Evolutionary conservation across 495 filamentous ascomycete genomes (phyloP).

Genomic region (Tuber calosporum): DNA sequence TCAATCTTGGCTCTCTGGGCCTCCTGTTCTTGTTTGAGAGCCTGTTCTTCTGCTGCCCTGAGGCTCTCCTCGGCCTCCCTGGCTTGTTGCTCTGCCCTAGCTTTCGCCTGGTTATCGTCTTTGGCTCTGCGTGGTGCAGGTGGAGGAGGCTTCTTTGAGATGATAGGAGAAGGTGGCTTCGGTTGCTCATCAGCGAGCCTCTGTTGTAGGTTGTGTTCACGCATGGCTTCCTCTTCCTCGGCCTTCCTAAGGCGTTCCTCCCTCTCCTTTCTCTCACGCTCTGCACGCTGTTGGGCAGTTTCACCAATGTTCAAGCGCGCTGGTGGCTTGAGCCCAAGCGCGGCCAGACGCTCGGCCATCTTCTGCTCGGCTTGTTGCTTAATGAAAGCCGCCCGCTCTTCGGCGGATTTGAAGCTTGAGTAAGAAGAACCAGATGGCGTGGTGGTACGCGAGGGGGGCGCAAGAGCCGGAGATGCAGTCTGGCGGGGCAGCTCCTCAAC

Average conservation of each 20-base stretch:
- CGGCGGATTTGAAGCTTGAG: conserved; percentile 75
- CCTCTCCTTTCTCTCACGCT: conserved; percentile 79
- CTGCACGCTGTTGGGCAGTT: conserved; percentile 70
- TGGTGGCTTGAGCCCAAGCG: conserved; percentile 78
- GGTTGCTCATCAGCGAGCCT: conserved; percentile 77
- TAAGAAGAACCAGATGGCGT: conserved; percentile 50
- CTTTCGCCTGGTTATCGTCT: conserved; percentile 52
- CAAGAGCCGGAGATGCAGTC: conserved; percentile 42
- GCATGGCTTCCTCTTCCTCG: conserved; percentile 88
- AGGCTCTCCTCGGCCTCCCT: conserved; percentile 52
- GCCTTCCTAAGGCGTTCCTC: conserved; percentile 79
- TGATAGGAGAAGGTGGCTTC: conserved; percentile 51
- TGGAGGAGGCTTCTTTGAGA: conserved; percentile 74
- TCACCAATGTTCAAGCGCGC: conserved; percentile 60
- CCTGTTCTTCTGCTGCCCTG: conserved; percentile 50
- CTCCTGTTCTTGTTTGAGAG: conserved; percentile 58
- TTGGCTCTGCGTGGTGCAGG: conserved; percentile 74
- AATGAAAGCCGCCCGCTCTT: conserved; percentile 90
- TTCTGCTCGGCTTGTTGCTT: conserved; percentile 94
- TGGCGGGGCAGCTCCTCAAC: conserved; percentile 46
- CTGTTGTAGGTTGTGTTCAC: conserved; percentile 79
- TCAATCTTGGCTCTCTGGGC: conserved; percentile 66
- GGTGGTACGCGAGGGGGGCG: conserved; percentile 44
- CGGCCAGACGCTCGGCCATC: conserved; percentile 95
- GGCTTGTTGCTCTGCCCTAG: conserved; percentile 48